A percentile compares a stretch with the other conserved stretches of the same genome.
These are phyloP conservation scores for Capsicum pubescens DNA, from an alignment of 257 asterid species.

Conservation along the genomic window DNA sequence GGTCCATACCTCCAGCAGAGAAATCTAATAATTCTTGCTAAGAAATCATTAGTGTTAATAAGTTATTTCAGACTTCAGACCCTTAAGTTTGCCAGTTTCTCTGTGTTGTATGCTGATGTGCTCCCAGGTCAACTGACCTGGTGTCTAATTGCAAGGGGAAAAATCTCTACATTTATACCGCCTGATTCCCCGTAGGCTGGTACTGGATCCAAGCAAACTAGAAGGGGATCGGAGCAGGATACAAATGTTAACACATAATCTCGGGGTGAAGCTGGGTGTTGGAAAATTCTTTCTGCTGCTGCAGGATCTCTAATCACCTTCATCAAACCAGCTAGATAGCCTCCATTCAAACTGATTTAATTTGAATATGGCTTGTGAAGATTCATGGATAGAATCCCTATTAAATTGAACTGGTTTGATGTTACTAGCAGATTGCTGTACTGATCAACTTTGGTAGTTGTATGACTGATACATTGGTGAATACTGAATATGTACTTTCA, in stretches of 20 bases:
- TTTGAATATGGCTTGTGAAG: background rate
- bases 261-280: constrained; percentile 57
- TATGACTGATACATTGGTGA: background rate
- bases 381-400: background rate
- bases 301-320: constrained; percentile 62
- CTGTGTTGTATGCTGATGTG: constrained; percentile 43
- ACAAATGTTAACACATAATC: constrained; percentile 51
- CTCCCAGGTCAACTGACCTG: constrained; percentile 52
- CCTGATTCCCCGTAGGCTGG: constrained; percentile 62
- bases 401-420: background rate
- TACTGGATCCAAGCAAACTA: constrained; percentile 54
- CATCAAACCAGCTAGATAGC: constrained; percentile 47
- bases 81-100: constrained; percentile 56
- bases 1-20: constrained; percentile 38
- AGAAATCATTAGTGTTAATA: constrained; percentile 46
- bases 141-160: constrained; percentile 53
- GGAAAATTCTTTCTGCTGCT: constrained; percentile 47
- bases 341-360: background rate
- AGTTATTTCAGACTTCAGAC: constrained; percentile 66
- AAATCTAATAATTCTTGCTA: constrained; percentile 36
- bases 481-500: constrained; percentile 1
- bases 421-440: background rate
- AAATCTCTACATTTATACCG: constrained; percentile 53
- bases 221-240: constrained; percentile 57
- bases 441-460: constrained; percentile 15